Percentiles rank a stretch among this genome's conserved stretches.
phyloP scores from a whole-genome alignment of 1,284 basidiomycete genomes.

The Leccinum huronense region DNA sequence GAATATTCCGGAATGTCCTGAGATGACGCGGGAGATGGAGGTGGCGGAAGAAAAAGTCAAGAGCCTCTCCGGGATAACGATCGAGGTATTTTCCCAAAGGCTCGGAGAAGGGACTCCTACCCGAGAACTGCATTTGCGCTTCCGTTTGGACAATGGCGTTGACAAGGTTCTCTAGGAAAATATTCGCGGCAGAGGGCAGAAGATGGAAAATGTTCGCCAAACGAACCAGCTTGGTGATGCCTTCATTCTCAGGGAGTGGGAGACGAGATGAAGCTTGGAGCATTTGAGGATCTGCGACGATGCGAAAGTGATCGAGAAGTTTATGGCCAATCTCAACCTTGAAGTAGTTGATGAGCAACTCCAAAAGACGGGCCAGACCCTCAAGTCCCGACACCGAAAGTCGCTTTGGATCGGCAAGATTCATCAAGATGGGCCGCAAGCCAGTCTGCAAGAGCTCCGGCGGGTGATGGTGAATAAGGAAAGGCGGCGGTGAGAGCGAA shows the following conservation, averaged over 20 bases:
- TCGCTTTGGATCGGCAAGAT: conserved; percentile 94
- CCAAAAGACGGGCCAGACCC: conserved; percentile 92
- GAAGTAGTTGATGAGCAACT: conserved; percentile 98
- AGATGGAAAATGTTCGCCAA: conserved; percentile 98
- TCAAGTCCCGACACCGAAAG: conserved; percentile 94
- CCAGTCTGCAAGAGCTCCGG: conserved; percentile 90
- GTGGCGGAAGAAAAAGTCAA: conserved; percentile 82
- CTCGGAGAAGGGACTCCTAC: conserved; percentile 90
- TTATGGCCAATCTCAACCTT: conserved; percentile 99
- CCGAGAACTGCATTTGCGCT: conserved; percentile 85
- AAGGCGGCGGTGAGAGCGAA: too few relatives aligned
- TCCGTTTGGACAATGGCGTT: conserved; percentile 94
- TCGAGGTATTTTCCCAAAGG: conserved; percentile 91
- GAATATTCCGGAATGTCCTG: conserved; percentile 77
- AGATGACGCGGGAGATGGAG: conserved; percentile 75
- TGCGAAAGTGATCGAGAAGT: conserved; percentile 92
- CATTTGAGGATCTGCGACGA: conserved; percentile 84
- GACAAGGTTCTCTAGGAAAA: conserved; percentile 87
- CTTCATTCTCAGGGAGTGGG: conserved; percentile 85
- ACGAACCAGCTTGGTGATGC: conserved; percentile 90
- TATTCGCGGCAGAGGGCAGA: conserved; percentile 88
- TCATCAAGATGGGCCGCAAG: conserved; percentile 96
- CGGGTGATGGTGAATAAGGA: too few relatives aligned
- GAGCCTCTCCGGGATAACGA: conserved; percentile 84
- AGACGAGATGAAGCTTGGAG: conserved; percentile 76